Percentiles rank a stretch among this genome's conserved stretches.
Conservation (phyloP, 2,329 filamentous ascomycete genomes). For the Zasmidium citrigriseum region DNA sequence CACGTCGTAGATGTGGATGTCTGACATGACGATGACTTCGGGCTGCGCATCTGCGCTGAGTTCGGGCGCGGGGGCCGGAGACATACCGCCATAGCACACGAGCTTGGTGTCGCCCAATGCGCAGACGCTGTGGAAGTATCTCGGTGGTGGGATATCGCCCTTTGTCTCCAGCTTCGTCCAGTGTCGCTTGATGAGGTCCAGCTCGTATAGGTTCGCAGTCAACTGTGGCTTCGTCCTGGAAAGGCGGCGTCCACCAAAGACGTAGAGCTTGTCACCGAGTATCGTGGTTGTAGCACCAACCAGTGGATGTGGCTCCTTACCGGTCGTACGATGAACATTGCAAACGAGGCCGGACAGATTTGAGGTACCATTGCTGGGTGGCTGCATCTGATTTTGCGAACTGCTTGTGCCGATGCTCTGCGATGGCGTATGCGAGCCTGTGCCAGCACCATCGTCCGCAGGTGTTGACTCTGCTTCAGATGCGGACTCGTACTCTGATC, state of each 20-base stretch:
- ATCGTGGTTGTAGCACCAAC: conserved; percentile 96
- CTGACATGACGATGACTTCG: conserved; percentile 88
- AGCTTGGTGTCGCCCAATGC: conserved; percentile 91
- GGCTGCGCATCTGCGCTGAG: conserved; percentile 65
- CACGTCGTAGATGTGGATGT: conserved; percentile 94
- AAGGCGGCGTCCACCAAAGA: conserved; percentile 88
- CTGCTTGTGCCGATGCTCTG: conserved; percentile 18
- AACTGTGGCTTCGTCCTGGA: conserved; percentile 81
- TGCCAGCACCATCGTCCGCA: conserved; percentile 23
- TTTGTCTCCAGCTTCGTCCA: conserved; percentile 87
- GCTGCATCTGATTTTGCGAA: conserved; percentile 19
- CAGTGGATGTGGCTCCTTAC: conserved; percentile 83
- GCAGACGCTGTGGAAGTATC: conserved; percentile 98
- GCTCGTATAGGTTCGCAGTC: conserved; percentile 87
- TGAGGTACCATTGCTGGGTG: conserved; percentile 54
- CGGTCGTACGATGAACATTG: conserved; percentile 79
- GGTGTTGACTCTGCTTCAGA: conserved; percentile 36
- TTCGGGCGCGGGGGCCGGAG: conserved; percentile 61
- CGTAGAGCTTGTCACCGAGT: conserved; percentile 91
- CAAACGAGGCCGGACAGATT: conserved; percentile 68
- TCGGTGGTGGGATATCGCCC: conserved; percentile 83
- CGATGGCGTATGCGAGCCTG: conserved; percentile 35
- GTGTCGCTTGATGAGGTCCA: conserved; percentile 86
- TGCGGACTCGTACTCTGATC: conserved; percentile 44
- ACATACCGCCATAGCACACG: conserved; percentile 98